Base-by-base conservation (phyloP, 2,329 filamentous ascomycete genomes). In the Bertia moriformis region DNA sequence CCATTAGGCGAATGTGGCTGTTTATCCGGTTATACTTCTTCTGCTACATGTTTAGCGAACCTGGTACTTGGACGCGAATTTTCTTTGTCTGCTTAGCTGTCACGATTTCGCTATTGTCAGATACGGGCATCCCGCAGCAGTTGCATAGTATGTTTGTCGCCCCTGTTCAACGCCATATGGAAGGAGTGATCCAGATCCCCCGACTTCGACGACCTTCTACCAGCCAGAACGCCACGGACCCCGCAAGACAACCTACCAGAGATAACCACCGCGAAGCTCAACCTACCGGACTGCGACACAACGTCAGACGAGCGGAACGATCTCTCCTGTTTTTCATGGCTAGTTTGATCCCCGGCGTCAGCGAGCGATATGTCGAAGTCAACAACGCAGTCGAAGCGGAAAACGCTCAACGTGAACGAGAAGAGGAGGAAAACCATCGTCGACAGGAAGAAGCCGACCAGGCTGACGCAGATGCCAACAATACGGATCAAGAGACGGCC, bases 321-420 rank as follows among this genome's bases (percentile, higher is more conserved):
- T 67, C 67, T 1, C 48, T 73, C 30, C 70, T 71, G n/a, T 57
- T 79, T n/a, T 74, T 79, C 43, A 51, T 79, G 22, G 73, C 73
- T 1, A 76, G 69, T 51, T 49, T 79, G 38, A 67, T 74, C 50
- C 74, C 74, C 1, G 74, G 74, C 1, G 61, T 79, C 18, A 73
- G 74, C 1, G 74, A 79, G 50, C 59, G 70, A 4, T 70, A 75
- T 50, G 68, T 78, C 13, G 59, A 65, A 44, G 72, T 68, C 18
- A 61, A 68, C 42, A 66, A 71, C 46, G 66, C 67, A 39, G 61
- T 67, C 14, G 62, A 67, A 44, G 59, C 59, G 41, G 55, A 56
- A 13, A 17, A 35, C 10, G 32, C 32, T 13, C 10, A 18, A 15
- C 32, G 12, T 18, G 32, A 7, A 35, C 10, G 10, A 12, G 32